These are phyloP conservation scores for Avena atlantica DNA, from an alignment of 176 grass and related monocot genomes.

Conservation along the genomic window DNA sequence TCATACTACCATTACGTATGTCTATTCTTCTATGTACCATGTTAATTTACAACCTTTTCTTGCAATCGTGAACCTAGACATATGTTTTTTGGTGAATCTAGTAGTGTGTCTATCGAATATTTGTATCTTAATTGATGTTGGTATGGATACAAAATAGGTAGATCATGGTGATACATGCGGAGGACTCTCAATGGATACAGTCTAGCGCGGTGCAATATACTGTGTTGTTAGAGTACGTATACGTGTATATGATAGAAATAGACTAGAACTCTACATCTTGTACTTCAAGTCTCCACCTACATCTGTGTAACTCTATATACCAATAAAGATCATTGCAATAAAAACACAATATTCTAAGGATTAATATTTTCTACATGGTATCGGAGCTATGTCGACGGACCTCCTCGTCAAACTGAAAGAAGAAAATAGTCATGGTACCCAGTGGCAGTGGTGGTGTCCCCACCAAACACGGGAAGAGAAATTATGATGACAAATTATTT, in stretches of 20 bases:
- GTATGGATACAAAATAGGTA: not conserved
- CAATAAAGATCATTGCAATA: too few relatives aligned
- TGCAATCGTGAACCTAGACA: not conserved
- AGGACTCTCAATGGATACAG: not conserved
- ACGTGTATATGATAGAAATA: too few relatives aligned
- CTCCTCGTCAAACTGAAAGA: not conserved
- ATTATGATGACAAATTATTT: not conserved
- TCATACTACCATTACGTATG: not conserved
- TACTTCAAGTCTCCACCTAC: too few relatives aligned
- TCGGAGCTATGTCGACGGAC: not conserved
- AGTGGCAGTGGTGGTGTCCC: not conserved
- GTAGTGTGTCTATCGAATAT: not conserved
- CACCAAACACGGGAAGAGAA: not conserved
- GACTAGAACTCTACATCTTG: too few relatives aligned
- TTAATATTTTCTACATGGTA: too few relatives aligned
- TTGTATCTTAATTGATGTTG: not conserved
- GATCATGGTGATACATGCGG: not conserved
- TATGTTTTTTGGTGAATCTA: not conserved
- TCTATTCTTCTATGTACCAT: not conserved
- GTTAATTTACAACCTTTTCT: not conserved
- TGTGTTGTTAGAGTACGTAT: not conserved
- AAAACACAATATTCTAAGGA: too few relatives aligned
- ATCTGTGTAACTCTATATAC: too few relatives aligned
- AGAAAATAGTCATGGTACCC: not conserved
- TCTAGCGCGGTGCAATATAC: not conserved